A percentile compares a stretch with the other conserved stretches of the same genome.
Conservation (phyloP, 768 basidiomycete species). For the Lanmaoa pseudosensibilis region DNA sequence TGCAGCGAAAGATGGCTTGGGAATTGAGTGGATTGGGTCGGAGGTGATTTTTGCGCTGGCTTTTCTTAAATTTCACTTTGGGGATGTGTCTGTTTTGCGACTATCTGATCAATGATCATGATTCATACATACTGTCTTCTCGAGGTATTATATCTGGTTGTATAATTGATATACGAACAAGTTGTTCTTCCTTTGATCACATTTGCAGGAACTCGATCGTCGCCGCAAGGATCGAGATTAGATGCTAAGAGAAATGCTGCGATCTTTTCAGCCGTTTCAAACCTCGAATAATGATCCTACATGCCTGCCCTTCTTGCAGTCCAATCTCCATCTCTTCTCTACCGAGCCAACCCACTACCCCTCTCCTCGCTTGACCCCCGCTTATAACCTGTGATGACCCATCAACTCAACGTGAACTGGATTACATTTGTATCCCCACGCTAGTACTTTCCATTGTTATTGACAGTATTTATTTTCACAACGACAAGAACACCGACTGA, state of each 20-base stretch:
- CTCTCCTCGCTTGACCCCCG: not conserved
- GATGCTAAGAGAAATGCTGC: too few relatives aligned
- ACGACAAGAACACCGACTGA: not conserved
- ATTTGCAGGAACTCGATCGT: too few relatives aligned
- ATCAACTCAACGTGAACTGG: not conserved
- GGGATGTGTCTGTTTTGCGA: not conserved
- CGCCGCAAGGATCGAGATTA: too few relatives aligned
- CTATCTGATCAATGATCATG: not conserved
- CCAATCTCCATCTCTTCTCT: not conserved
- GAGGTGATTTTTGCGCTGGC: constrained; percentile 5
- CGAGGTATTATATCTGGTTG: not conserved
- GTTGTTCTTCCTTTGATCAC: too few relatives aligned
- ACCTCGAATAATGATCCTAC: too few relatives aligned
- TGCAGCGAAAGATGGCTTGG: constrained; percentile 23
- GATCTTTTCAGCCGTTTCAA: too few relatives aligned
- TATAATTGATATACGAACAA: not conserved
- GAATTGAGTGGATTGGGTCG: constrained; percentile 29
- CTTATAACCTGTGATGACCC: not conserved
- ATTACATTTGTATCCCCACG: too few relatives aligned
- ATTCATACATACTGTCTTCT: not conserved
- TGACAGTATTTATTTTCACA: not conserved
- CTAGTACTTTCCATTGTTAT: not conserved
- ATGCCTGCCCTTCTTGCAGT: too few relatives aligned
- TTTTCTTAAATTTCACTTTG: not conserved
- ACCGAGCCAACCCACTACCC: too few relatives aligned